A percentile compares a stretch with the other conserved stretches of the same genome.
phyloP scores from a whole-genome alignment of 495 filamentous ascomycete species.

The Acidomyces sp. region DNA sequence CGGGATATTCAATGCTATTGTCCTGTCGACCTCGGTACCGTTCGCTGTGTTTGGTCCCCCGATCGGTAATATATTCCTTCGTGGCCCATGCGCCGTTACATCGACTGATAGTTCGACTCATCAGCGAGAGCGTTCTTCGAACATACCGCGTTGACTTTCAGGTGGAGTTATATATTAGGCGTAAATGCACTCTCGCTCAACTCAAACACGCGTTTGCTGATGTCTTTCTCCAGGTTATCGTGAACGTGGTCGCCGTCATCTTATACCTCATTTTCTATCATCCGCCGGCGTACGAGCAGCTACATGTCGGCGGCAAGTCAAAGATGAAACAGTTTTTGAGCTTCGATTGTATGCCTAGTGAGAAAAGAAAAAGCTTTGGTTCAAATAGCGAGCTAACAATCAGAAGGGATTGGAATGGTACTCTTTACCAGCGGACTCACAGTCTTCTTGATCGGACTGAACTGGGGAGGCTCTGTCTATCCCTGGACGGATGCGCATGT shows the following conservation, averaged over 20 bases:
- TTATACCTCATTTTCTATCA: conserved; percentile 25
- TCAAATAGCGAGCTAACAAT: too few species aligned
- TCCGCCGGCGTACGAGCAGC: conserved; percentile 22
- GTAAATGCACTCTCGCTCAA: not conserved
- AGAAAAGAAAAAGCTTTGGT: too few species aligned
- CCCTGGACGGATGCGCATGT: conserved; percentile 6
- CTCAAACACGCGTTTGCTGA: not conserved
- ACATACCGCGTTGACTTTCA: conserved; percentile 26
- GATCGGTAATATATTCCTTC: too few species aligned
- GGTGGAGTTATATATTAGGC: conserved; percentile 70
- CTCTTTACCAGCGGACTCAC: conserved; percentile 10
- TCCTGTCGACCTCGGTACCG: conserved; percentile 19
- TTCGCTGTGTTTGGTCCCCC: conserved; percentile 25
- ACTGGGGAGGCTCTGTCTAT: conserved; percentile 9
- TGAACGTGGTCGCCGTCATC: conserved; percentile 28
- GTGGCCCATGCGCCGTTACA: too few species aligned
- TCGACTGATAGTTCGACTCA: too few species aligned
- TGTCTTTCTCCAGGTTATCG: conserved; percentile 30
- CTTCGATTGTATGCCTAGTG: conserved; percentile 29
- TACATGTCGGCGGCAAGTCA: conserved; percentile 21
- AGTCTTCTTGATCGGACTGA: conserved; percentile 10
- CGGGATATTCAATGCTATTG: conserved; percentile 16
- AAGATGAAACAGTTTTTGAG: conserved; percentile 25
- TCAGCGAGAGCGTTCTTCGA: conserved; percentile 20
- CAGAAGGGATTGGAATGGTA: conserved; percentile 3